Evolutionary conservation across 441 rosid genomes (phyloP).

Genomic region (Croton setiger): DNA sequence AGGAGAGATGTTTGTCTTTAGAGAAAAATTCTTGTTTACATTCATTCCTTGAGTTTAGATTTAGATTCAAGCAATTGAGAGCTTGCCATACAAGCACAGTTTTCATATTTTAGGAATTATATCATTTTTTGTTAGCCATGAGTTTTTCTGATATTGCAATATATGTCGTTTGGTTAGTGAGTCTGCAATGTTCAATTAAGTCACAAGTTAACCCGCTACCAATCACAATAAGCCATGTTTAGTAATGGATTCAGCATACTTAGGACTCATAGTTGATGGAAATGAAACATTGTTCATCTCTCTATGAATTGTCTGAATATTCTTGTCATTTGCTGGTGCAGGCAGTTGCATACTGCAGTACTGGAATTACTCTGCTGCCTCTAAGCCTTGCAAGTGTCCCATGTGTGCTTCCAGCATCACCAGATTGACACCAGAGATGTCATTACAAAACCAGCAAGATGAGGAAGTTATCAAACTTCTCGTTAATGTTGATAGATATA

Average conservation of each 20-base stretch:
- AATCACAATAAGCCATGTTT: neutral
- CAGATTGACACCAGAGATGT: constrained; percentile 51
- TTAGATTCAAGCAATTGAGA: too few species aligned
- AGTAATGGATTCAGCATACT: neutral
- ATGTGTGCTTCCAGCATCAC: constrained; percentile 63
- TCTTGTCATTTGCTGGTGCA: constrained; percentile 27
- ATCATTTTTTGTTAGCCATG: too few species aligned
- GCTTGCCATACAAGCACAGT: too few species aligned
- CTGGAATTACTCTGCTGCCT: constrained; percentile 74
- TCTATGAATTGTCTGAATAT: neutral
- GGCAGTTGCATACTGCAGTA: constrained; percentile 73
- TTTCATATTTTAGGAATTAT: too few species aligned
- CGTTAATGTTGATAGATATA: constrained; percentile 52
- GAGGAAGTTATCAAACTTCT: constrained; percentile 52
- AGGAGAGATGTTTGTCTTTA: too few species aligned
- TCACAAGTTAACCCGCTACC: neutral
- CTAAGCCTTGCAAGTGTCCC: constrained; percentile 82
- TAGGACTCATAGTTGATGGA: neutral
- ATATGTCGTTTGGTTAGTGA: too few species aligned
- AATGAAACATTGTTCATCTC: neutral
- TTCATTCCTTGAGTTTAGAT: too few species aligned
- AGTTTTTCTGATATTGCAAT: too few species aligned
- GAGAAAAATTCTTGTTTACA: too few species aligned
- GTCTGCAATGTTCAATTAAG: too few species aligned
- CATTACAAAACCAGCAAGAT: constrained; percentile 39